Percentiles rank a stretch among this genome's conserved stretches.
These are phyloP conservation scores for Cyphellophora attinorum DNA, from an alignment of 2,329 filamentous ascomycete species.

Conservation along the genomic window DNA sequence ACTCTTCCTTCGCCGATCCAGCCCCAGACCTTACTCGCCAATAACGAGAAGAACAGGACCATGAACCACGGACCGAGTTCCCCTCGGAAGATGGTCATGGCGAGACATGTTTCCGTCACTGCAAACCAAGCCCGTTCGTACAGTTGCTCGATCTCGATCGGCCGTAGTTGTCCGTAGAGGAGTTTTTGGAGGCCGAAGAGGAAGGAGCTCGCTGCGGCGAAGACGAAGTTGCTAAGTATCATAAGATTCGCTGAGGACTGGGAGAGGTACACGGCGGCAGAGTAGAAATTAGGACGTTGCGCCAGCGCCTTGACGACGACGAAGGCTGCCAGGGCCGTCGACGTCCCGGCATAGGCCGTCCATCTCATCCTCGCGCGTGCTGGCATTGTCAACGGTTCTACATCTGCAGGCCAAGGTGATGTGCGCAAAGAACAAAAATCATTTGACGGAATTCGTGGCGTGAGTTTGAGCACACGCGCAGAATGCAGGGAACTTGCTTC, in stretches of 20 bases:
- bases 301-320: slow-evolving; percentile 87
- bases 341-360: slow-evolving; percentile 49
- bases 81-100: slow-evolving; percentile 96
- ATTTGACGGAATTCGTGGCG: no score
- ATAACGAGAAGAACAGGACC: slow-evolving; percentile 86
- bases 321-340: slow-evolving; percentile 70
- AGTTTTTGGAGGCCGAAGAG: slow-evolving; percentile 82
- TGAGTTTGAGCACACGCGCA: no score
- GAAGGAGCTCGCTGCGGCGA: slow-evolving; percentile 69
- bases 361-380: slow-evolving; percentile 32
- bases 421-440: no score
- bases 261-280: slow-evolving; percentile 89
- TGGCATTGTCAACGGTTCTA: slow-evolving; percentile 12
- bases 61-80: slow-evolving; percentile 92
- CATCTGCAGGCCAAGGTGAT: no score
- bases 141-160: slow-evolving; percentile 91
- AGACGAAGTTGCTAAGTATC: slow-evolving; percentile 83
- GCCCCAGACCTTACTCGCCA: slow-evolving; percentile 94
- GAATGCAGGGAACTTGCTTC: no score
- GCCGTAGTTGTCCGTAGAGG: slow-evolving; percentile 80
- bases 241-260: slow-evolving; percentile 94
- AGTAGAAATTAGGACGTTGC: slow-evolving; percentile 96
- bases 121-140: slow-evolving; percentile 98
- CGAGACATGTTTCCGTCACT: slow-evolving; percentile 89
- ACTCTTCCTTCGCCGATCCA: slow-evolving; percentile 96